Evolutionary conservation across 306 rosid species (phyloP).

Genomic region (Comarum palustre): DNA sequence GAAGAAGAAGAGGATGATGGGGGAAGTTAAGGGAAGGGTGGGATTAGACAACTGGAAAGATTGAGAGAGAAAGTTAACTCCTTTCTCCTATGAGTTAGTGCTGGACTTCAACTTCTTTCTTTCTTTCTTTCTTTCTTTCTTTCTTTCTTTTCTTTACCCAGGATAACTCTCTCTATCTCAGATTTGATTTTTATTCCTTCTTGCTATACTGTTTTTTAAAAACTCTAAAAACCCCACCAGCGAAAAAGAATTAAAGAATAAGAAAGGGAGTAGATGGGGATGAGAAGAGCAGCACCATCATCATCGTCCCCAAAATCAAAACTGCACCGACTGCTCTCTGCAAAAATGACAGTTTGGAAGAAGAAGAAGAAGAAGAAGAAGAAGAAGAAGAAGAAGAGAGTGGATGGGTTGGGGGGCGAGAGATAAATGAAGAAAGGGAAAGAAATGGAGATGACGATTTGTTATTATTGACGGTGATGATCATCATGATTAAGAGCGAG

Average conservation of each 20-base stretch:
- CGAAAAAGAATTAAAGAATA: not conserved
- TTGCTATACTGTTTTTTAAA: not conserved
- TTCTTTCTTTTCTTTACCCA: not conserved
- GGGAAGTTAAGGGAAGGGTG: constrained; percentile 3
- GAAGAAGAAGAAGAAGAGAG: constrained; percentile 13
- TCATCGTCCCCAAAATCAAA: constrained; percentile 9
- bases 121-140: not conserved
- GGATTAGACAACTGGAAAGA: constrained; percentile 42
- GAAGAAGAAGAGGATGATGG: not conserved
- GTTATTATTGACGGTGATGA: not conserved
- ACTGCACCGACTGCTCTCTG: constrained; percentile 26
- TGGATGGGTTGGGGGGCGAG: constrained; percentile 27
- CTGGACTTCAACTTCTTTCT: constrained; percentile 11
- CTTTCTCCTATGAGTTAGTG: constrained; percentile 41
- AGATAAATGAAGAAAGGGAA: constrained; percentile 32
- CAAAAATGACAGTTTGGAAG: constrained; percentile 14
- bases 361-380: not conserved
- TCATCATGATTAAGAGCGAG: constrained; percentile 40
- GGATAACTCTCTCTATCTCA: constrained; percentile 9
- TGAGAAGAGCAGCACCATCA: constrained; percentile 21
- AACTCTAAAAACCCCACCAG: not conserved
- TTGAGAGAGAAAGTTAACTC: not conserved
- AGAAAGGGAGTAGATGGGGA: not conserved
- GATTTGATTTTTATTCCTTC: constrained; percentile 34
- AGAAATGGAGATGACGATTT: constrained; percentile 23